phyloP scores from a whole-genome alignment of 2,329 filamentous ascomycete species.

The Xylariaceae sp. region DNA sequence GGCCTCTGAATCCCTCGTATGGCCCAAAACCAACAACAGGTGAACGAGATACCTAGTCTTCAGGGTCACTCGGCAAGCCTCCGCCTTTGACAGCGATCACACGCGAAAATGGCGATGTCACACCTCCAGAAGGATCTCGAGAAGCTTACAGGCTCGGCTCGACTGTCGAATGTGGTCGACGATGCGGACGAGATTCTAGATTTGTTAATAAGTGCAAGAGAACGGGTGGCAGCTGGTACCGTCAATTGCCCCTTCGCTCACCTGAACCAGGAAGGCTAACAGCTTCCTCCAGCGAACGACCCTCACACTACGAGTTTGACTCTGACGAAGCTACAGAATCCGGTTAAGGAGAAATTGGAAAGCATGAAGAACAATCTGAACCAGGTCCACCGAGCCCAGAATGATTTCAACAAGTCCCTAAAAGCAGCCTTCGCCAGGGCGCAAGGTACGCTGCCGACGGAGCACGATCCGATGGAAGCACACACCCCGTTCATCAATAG shows the following conservation, averaged over 20 bases:
- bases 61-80: no score
- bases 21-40: no score
- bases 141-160: slow-evolving; percentile 64
- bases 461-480: slow-evolving; percentile 74
- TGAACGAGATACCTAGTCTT: no score
- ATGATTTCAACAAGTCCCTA: slow-evolving; percentile 78
- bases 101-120: slow-evolving; percentile 39
- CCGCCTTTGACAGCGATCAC: background rate
- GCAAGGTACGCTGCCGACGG: slow-evolving; percentile 62
- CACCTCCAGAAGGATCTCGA: slow-evolving; percentile 69
- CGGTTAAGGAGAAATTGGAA: slow-evolving; percentile 77
- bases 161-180: slow-evolving; percentile 65
- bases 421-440: slow-evolving; percentile 74
- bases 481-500: slow-evolving; percentile 79
- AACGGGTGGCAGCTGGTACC: slow-evolving; percentile 66
- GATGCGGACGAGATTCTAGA: slow-evolving; percentile 84
- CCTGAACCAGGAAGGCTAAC: background rate
- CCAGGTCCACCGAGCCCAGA: slow-evolving; percentile 76
- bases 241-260: background rate
- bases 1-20: no score
- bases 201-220: slow-evolving; percentile 67
- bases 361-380: slow-evolving; percentile 76
- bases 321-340: slow-evolving; percentile 80
- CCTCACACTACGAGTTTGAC: slow-evolving; percentile 67
- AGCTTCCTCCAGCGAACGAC: slow-evolving; percentile 42